A percentile compares a stretch with the other conserved stretches of the same genome.
phyloP scores from a whole-genome alignment of 345 rosid genomes.

The Pistacia atlantica region DNA sequence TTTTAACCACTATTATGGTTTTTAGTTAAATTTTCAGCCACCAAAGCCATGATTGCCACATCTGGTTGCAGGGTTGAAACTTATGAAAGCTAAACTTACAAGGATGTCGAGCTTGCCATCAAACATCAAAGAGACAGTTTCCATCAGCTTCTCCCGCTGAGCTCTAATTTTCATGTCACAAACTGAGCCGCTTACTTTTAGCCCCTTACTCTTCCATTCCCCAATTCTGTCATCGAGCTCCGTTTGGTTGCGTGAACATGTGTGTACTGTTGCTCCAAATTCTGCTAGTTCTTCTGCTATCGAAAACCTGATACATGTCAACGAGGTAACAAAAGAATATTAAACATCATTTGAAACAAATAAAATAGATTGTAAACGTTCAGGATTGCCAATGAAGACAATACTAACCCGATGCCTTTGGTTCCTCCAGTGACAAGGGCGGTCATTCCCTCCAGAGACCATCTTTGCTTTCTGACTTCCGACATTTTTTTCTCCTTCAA shows the following conservation, averaged over 20 bases:
- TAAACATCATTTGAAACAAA: neutral
- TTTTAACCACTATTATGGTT: too few species aligned
- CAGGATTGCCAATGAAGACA: neutral
- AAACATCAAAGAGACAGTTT: conserved; percentile 45
- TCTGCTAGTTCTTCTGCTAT: conserved; percentile 16
- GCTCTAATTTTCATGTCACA: conserved; percentile 44
- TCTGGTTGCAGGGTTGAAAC: too few species aligned
- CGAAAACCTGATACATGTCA: neutral
- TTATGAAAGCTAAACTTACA: conserved; percentile 29
- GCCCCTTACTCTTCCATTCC: conserved; percentile 53
- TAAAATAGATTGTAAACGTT: neutral
- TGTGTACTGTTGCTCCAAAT: conserved; percentile 18
- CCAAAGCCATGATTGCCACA: too few species aligned
- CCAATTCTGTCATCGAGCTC: conserved; percentile 6
- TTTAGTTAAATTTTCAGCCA: too few species aligned
- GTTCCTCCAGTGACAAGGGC: conserved; percentile 39
- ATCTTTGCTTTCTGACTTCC: conserved; percentile 12
- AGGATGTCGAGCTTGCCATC: conserved; percentile 63
- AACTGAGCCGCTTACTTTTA: conserved; percentile 53
- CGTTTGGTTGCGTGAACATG: conserved; percentile 8
- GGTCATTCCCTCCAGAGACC: conserved; percentile 32
- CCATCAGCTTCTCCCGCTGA: conserved; percentile 48
- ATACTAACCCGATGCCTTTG: conserved; percentile 32
- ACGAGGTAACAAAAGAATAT: neutral
- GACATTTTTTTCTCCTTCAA: neutral